A percentile compares a stretch with the other conserved stretches of the same genome.
phyloP scores from a whole-genome alignment of 805 yeast species.

The Zygotorulaspora chibaensis region DNA sequence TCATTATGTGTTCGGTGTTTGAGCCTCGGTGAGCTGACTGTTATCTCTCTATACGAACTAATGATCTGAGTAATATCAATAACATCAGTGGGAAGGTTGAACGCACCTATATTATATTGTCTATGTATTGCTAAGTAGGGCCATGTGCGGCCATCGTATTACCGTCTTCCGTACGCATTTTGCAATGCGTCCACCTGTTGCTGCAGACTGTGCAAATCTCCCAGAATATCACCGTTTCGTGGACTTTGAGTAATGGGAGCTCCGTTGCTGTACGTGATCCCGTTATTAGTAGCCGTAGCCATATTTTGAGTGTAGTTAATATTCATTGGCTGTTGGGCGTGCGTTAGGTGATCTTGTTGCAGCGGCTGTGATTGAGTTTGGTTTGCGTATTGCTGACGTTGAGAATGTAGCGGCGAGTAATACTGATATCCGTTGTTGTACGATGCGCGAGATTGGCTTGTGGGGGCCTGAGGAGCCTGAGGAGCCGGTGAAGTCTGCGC shows the following conservation, averaged over 20 bases:
- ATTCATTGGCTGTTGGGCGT: slow-evolving; percentile 13
- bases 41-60: neutral
- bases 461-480: neutral
- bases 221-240: slow-evolving; percentile 45
- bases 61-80: too few relatives aligned
- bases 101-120: neutral
- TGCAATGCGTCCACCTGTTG: slow-evolving; percentile 61
- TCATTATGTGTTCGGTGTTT: slow-evolving; percentile 2
- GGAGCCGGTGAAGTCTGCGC: slow-evolving; percentile 1
- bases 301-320: slow-evolving; percentile 13
- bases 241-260: slow-evolving; percentile 15
- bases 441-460: slow-evolving; percentile 12
- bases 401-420: slow-evolving; percentile 20
- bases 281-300: neutral
- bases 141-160: neutral
- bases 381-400: slow-evolving; percentile 11
- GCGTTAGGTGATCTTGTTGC: neutral
- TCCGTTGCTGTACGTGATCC: neutral
- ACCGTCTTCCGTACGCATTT: slow-evolving; percentile 21
- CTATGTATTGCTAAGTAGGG: neutral
- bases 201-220: slow-evolving; percentile 62
- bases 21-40: neutral
- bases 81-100: too few relatives aligned
- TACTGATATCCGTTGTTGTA: slow-evolving; percentile 11
- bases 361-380: neutral